Conservation (phyloP, 345 rosid genomes). For the Kernera saxatilis region DNA sequence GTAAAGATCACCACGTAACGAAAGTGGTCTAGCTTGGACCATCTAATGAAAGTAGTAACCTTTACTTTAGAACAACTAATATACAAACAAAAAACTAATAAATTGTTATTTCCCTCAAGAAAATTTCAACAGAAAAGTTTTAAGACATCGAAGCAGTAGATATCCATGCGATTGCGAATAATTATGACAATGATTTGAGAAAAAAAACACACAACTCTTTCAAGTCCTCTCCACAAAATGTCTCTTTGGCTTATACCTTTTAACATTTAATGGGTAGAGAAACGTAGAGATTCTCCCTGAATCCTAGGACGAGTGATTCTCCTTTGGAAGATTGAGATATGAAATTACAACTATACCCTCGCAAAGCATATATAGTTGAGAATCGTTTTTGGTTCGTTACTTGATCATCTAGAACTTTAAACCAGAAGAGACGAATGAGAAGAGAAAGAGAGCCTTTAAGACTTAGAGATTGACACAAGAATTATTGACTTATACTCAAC, state of each 20-base stretch:
- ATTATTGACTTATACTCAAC: neutral
- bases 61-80: neutral
- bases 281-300: constrained; percentile 10
- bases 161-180: neutral
- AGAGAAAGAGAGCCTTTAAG: neutral
- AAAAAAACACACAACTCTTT: neutral
- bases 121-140: neutral
- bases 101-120: neutral
- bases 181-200: constrained; percentile 11
- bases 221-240: neutral
- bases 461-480: neutral
- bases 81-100: neutral
- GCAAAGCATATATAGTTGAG: neutral
- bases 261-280: constrained; percentile 20
- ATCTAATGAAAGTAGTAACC: neutral
- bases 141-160: constrained; percentile 11
- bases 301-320: constrained; percentile 5
- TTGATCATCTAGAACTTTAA: neutral
- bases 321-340: neutral
- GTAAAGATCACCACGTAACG: neutral
- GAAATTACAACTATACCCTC: neutral
- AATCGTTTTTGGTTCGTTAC: too few relatives aligned
- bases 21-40: constrained; percentile 17
- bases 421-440: neutral
- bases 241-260: constrained; percentile 4